These are phyloP conservation scores for Nigrospora oryzae DNA, from an alignment of 2,329 filamentous ascomycete species.

Conservation along the genomic window DNA sequence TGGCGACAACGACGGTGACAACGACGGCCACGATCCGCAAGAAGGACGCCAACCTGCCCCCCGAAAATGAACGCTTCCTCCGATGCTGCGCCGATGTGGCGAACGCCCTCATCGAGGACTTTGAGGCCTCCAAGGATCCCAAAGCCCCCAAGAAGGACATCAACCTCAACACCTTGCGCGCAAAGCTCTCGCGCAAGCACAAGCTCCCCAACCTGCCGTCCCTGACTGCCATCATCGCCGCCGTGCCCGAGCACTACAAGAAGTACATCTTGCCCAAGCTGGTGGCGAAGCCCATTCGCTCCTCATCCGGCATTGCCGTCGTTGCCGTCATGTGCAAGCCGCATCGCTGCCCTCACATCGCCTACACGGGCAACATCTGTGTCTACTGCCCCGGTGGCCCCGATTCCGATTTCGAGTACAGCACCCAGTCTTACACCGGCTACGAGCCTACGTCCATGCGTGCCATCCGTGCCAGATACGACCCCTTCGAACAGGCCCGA, in stretches of 20 bases:
- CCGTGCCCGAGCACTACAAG: slow-evolving; percentile 98
- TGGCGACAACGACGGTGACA: slow-evolving; percentile 46
- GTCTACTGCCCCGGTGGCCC: slow-evolving; percentile 97
- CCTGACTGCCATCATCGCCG: slow-evolving; percentile 92
- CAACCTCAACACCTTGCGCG: slow-evolving; percentile 83
- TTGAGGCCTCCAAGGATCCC: slow-evolving; percentile 70
- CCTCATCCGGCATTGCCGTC: slow-evolving; percentile 93
- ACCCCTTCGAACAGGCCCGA: slow-evolving; percentile 94
- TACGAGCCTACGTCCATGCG: slow-evolving; percentile 99
- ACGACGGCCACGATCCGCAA: slow-evolving; percentile 64
- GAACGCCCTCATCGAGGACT: slow-evolving; percentile 87
- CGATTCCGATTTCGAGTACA: slow-evolving; percentile 98
- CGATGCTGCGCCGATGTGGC: slow-evolving; percentile 94
- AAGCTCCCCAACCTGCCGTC: slow-evolving; percentile 80
- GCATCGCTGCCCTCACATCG: slow-evolving; percentile 93
- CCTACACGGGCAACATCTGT: slow-evolving; percentile 97
- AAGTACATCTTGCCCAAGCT: slow-evolving; percentile 97
- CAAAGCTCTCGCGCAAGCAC: slow-evolving; percentile 89
- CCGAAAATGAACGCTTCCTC: slow-evolving; percentile 91
- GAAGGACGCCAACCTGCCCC: slow-evolving; percentile 64
- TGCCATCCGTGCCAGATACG: slow-evolving; percentile 91
- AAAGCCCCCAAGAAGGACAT: slow-evolving; percentile 72
- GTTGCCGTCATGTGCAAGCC: slow-evolving; percentile 99
- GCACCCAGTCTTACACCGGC: slow-evolving; percentile 95
- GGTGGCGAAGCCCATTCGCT: slow-evolving; percentile 93